These are phyloP conservation scores for Coffea eugenioides DNA, from an alignment of 257 asterid genomes.

Conservation along the genomic window DNA sequence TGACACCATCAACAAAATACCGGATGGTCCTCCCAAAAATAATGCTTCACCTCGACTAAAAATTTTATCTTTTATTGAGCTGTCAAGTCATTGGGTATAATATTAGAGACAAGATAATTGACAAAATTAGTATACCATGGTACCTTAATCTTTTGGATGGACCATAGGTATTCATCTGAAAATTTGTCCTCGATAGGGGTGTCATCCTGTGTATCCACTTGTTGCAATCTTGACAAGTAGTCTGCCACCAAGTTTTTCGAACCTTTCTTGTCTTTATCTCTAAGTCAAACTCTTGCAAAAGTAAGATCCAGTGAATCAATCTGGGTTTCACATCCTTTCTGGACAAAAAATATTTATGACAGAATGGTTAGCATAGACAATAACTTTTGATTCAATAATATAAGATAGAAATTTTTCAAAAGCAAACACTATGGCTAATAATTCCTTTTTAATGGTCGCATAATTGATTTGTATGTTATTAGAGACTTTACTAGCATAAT, in stretches of 20 bases:
- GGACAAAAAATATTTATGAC: not conserved
- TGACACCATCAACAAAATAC: too few species aligned
- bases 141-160: fast-evolving
- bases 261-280: not conserved
- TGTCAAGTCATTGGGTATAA: not conserved
- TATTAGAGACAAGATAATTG: not conserved
- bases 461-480: not conserved
- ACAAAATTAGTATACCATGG: not conserved
- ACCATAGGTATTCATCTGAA: not conserved
- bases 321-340: not conserved
- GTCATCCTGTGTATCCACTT: too few species aligned
- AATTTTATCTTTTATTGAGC: not conserved
- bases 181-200: not conserved
- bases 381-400: not conserved
- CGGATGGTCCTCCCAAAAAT: too few species aligned
- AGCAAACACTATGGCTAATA: not conserved
- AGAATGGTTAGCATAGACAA: not conserved
- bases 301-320: not conserved
- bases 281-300: not conserved
- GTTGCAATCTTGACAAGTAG: not conserved
- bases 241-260: not conserved
- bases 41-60: not conserved
- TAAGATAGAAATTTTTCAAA: not conserved
- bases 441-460: not conserved
- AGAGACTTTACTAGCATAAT: not conserved